Evolutionary conservation across 768 basidiomycete species (phyloP), one percentile per base, ranked within the genome.

Genomic region (Trametes punicea): DNA sequence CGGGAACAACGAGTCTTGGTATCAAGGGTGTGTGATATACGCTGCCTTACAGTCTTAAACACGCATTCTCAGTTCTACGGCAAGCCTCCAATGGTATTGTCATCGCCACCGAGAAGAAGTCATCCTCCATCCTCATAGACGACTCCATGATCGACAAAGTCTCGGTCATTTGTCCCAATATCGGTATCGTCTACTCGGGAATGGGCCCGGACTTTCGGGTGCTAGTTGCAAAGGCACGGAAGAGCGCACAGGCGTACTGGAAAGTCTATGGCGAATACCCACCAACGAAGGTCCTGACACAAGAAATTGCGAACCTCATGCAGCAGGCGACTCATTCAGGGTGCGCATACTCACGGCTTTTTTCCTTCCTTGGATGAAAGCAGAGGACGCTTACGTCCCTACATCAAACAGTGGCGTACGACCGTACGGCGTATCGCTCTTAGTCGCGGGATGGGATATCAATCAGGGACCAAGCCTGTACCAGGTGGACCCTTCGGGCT

Each of bases 201-300:
- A 99, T 99, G 97, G 95, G 97, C 1, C 97, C 97, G 45, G 97
- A 99, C 73, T 99, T 97, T 73, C 85, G 97, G 39, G 83, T 99
- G 21, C 81, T 99, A 57, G 87, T 99, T 42, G 80, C 91, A 46
- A 93, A 90, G 69, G 97, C 97, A 10, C 83, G 97, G 49, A 98
- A 99, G 78, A 94, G 91, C 66, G 97, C 97, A 9, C 97, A 99
- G 71, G 87, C 94, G 20, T 99, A 99, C 73, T 99, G 96, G 96
- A 99, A 98, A 77, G 87, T 98, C 48, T 94, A 98, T 67, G 93
- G 93, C 42, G 97, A 98, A 73, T 98, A 99, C 72, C 97, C 97
- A 23, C 92, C 93, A 48, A 98, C 96, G 52, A 85, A 92, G 69
- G 90, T 98, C 53, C 77, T 99, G 62, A 97, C 95, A 8, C 93